These are phyloP conservation scores for Holtermannia corniformis DNA, from an alignment of 768 basidiomycete species.

Conservation along the genomic window DNA sequence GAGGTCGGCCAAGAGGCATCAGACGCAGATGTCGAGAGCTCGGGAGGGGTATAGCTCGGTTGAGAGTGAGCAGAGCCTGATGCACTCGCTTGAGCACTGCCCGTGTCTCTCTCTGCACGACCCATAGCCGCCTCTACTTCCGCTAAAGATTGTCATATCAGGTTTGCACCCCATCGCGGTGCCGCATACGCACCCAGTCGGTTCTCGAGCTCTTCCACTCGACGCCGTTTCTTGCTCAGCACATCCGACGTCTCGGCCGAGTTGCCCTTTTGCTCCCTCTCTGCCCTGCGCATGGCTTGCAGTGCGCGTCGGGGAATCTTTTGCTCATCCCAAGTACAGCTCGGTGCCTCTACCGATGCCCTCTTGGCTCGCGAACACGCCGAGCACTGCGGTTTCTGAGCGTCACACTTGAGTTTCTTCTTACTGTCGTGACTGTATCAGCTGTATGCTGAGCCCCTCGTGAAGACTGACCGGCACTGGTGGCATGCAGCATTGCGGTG, in stretches of 20 bases:
- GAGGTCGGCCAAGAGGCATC: too few relatives aligned
- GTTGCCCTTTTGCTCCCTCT: background rate
- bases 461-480: slow-evolving; percentile 25
- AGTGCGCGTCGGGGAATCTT: slow-evolving; percentile 14
- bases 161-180: background rate
- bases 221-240: slow-evolving; percentile 13
- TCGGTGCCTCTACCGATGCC: background rate
- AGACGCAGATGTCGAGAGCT: background rate
- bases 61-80: background rate
- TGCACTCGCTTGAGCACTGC: background rate
- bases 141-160: background rate
- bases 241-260: background rate
- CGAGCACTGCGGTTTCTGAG: slow-evolving; percentile 17
- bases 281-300: slow-evolving; percentile 2
- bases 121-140: background rate
- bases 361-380: background rate
- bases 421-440: too few relatives aligned
- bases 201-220: slow-evolving; percentile 14
- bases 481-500: slow-evolving; percentile 25
- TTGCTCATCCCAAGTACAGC: slow-evolving; percentile 30
- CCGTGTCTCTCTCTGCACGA: background rate
- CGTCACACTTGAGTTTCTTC: slow-evolving; percentile 18
- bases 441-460: too few relatives aligned
- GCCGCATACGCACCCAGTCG: slow-evolving; percentile 12
- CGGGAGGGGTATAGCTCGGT: background rate